Evolutionary conservation across 2,329 filamentous ascomycete genomes (phyloP).

Genomic region (Sporothrix protearum): DNA sequence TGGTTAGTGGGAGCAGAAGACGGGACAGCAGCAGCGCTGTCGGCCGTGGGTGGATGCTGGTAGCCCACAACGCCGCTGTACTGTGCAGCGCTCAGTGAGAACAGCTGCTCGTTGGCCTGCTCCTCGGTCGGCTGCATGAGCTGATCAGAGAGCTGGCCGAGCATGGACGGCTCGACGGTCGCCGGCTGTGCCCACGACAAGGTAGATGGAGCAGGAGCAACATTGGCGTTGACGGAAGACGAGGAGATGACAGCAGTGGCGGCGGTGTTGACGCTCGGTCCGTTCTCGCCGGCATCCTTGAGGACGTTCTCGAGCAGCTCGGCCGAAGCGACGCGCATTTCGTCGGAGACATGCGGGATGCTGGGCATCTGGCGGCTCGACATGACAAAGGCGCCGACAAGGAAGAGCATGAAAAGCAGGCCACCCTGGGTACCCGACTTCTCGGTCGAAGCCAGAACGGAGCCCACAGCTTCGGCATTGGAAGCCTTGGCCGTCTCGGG

Average conservation of each 20-base stretch:
- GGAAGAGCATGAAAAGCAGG: slow-evolving; percentile 89
- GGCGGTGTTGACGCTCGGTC: not conserved
- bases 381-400: slow-evolving; percentile 92
- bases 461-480: slow-evolving; percentile 54
- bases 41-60: slow-evolving; percentile 38
- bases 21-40: slow-evolving; percentile 34
- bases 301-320: slow-evolving; percentile 75
- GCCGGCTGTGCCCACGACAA: slow-evolving; percentile 7
- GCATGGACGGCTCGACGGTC: slow-evolving; percentile 56
- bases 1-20: slow-evolving; percentile 53
- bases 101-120: slow-evolving; percentile 83
- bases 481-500: slow-evolving; percentile 30
- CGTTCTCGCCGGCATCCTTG: slow-evolving; percentile 67
- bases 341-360: slow-evolving; percentile 74
- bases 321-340: slow-evolving; percentile 73
- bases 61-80: slow-evolving; percentile 83
- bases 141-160: slow-evolving; percentile 64
- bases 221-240: slow-evolving; percentile 2
- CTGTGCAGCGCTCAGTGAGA: slow-evolving; percentile 78
- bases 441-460: slow-evolving; percentile 49
- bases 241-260: slow-evolving; percentile 13
- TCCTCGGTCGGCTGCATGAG: slow-evolving; percentile 74
- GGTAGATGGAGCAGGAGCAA: not conserved
- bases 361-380: slow-evolving; percentile 75
- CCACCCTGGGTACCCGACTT: slow-evolving; percentile 72